Evolutionary conservation across 164 flowering plant species (phyloP).

Genomic region (Vitis vinifera): ASM3070453v1 NC_081809.1:5760001-5760500

Average conservation of each 20-base stretch:
- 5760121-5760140: conserved; percentile 32
- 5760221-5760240: conserved; percentile 43
- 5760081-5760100: conserved; percentile 40
- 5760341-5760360: conserved; percentile 28
- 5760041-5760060: conserved; percentile 28
- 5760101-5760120: conserved; percentile 46
- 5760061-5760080: conserved; percentile 44
- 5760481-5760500: conserved; percentile 53
- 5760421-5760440: conserved; percentile 39
- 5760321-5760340: conserved; percentile 37
- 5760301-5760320: conserved; percentile 24
- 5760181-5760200: conserved; percentile 42
- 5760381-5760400: conserved; percentile 43
- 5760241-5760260: conserved; percentile 36
- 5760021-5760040: conserved; percentile 40
- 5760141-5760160: conserved; percentile 36
- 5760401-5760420: conserved; percentile 44
- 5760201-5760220: conserved; percentile 43
- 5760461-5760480: conserved; percentile 57
- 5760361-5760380: conserved; percentile 41
- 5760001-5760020: conserved; percentile 32
- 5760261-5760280: conserved; percentile 40
- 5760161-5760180: conserved; percentile 36
- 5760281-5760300: conserved; percentile 39
- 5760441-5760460: conserved; percentile 45